Evolutionary conservation across 1,284 basidiomycete species (phyloP).

Genomic region (Coniophora puteana): DNA sequence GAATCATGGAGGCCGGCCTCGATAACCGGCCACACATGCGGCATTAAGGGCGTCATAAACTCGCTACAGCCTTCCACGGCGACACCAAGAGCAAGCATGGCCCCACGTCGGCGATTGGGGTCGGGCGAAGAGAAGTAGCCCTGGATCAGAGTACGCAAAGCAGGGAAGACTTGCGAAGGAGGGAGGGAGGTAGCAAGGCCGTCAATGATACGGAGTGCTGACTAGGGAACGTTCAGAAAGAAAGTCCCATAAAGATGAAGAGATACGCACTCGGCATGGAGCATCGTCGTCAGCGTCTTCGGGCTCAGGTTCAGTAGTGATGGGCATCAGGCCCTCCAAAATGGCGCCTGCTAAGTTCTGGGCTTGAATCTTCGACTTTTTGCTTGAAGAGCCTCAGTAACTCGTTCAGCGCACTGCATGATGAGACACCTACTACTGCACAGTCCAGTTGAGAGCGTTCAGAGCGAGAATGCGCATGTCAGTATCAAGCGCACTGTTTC

Average conservation of each 20-base stretch:
- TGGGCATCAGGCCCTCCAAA: conserved; percentile 90
- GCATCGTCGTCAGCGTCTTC: conserved; percentile 90
- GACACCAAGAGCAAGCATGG: conserved; percentile 95
- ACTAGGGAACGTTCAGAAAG: conserved; percentile 37
- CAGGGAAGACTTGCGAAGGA: conserved; percentile 95
- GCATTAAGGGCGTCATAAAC: conserved; percentile 94
- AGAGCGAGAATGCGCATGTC: conserved; percentile 90
- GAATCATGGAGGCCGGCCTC: conserved; percentile 85
- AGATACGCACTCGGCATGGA: conserved; percentile 74
- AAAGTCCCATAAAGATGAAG: conserved; percentile 3
- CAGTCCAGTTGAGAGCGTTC: conserved; percentile 95
- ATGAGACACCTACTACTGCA: conserved; percentile 67
- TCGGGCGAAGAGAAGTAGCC: conserved; percentile 84
- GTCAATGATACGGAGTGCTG: conserved; percentile 94
- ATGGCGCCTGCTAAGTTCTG: conserved; percentile 85
- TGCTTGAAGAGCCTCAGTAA: conserved; percentile 45
- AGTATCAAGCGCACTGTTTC: conserved; percentile 75
- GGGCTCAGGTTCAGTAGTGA: conserved; percentile 86
- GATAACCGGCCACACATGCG: conserved; percentile 92
- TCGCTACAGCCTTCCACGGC: conserved; percentile 98
- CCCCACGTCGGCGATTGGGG: conserved; percentile 81
- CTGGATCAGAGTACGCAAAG: conserved; percentile 79
- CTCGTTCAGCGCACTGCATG: neutral
- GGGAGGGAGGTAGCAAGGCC: conserved; percentile 92
- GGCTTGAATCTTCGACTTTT: conserved; percentile 94